Evolutionary conservation across 1,139 yeast genomes (phyloP), one percentile per base, ranked within the genome.

Genomic region (Debaryomyces robertsiae): DNA sequence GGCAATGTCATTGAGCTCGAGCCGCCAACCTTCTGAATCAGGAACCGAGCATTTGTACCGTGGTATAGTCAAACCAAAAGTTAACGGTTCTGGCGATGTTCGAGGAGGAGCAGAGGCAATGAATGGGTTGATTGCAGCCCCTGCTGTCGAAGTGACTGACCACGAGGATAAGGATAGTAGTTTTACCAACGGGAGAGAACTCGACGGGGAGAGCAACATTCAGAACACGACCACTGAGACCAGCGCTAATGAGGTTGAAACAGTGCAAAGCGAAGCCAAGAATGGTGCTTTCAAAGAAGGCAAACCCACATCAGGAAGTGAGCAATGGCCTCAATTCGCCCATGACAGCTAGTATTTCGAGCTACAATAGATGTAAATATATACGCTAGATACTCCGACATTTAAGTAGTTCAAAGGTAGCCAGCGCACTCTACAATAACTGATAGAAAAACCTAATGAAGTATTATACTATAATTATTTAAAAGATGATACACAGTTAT

Each of bases 401-500:
- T n/a, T n/a, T n/a, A n/a, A n/a, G n/a, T n/a, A n/a, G n/a, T n/a
- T n/a, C n/a, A n/a, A n/a, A 19, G 5, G 7, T 19, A 7, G 22
- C 22, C 7, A 19, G 22, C 22, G 22, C 7, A 19, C 5, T 19
- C 22, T 19, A 19, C 22, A 19, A 7, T 7, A 19, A 19, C 22
- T 27, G 14, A 32, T 18, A 27, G 29, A 25, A 32, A 30, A 33
- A 33, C 36, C 30, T 33, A 33, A 33, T 33, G 23, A 33, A 33
- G 36, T 33, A 33, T 33, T 33, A 33, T 33, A 33, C 24, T 27
- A 33, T 33, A 33, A 33, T 33, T 33, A 33, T 33, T 33, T 33
- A 33, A 33, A 33, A 33, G 36, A 36, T 36, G 39, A 36, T 36
- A 36, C 39, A 36, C 28, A 36, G 30, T 25, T 24, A 36, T 28